These are phyloP conservation scores for Podila epicladia DNA, from an alignment of 192 early-diverging fungal species.

Conservation along the genomic window DNA sequence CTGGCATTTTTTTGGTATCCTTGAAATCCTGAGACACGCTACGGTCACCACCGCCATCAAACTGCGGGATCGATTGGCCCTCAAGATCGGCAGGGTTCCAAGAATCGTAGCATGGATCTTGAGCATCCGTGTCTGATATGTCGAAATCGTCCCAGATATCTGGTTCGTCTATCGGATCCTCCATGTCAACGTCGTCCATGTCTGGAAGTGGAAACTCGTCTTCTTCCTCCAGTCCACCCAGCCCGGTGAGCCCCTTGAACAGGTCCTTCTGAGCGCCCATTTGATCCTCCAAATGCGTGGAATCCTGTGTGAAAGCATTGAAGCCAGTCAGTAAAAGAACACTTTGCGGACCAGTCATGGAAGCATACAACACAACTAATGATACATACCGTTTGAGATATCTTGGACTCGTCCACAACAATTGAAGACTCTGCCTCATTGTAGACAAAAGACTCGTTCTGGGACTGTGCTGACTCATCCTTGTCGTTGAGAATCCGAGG, in stretches of 20 bases:
- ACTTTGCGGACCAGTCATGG: conserved; percentile 56
- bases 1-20: background rate
- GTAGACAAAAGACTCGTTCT: conserved; percentile 28
- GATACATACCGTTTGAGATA: conserved; percentile 32
- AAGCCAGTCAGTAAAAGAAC: background rate
- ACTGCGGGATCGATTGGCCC: conserved; percentile 22
- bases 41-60: conserved; percentile 29
- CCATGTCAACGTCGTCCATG: conserved; percentile 30
- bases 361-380: background rate
- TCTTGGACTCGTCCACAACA: conserved; percentile 35
- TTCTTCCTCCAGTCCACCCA: conserved; percentile 33
- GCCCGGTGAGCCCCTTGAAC: conserved; percentile 24
- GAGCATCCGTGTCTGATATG: conserved; percentile 4
- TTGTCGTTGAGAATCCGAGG: conserved; percentile 1
- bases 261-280: conserved; percentile 20
- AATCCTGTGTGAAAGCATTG: background rate
- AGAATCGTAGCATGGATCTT: background rate
- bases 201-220: conserved; percentile 19
- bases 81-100: background rate
- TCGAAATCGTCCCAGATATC: conserved; percentile 20
- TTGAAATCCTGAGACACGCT: background rate
- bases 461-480: conserved; percentile 4
- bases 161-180: conserved; percentile 30
- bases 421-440: conserved; percentile 38
- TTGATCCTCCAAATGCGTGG: conserved; percentile 5